Evolutionary conservation across 441 rosid species (phyloP).

Genomic region (Codiaeum variegatum): DNA sequence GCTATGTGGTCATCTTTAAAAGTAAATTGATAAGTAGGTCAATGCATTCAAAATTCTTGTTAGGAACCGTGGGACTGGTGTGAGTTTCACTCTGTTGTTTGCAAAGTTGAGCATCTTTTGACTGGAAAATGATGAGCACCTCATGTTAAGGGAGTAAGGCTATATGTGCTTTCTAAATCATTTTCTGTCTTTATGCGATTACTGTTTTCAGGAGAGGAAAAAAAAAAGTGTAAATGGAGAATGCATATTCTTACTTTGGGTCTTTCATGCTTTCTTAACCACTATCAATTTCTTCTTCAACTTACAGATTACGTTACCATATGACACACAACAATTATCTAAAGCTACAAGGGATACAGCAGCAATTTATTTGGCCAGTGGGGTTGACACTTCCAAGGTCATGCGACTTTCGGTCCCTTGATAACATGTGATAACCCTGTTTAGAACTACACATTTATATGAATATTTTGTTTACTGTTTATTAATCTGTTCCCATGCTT

Average conservation of each 20-base stretch:
- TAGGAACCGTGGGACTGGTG: neutral
- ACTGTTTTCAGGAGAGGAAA: neutral
- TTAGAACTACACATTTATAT: neutral
- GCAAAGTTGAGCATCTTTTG: neutral
- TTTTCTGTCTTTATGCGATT: neutral
- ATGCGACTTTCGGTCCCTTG: conserved; percentile 17
- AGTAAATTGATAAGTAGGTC: neutral
- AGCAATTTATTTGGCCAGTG: conserved; percentile 88
- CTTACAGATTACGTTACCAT: conserved; percentile 68
- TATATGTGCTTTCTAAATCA: neutral
- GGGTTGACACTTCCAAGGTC: conserved; percentile 77
- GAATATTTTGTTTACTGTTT: neutral
- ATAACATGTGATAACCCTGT: conserved; percentile 7
- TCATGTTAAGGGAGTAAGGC: neutral
- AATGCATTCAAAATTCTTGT: neutral
- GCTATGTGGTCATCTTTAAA: neutral
- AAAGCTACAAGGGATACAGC: conserved; percentile 83
- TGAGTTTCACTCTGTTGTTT: neutral
- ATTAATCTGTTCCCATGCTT: conserved; percentile 16
- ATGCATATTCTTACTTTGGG: neutral
- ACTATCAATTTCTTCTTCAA: neutral
- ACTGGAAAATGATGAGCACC: conserved; percentile 1
- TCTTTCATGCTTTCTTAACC: neutral
- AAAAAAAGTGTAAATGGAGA: neutral
- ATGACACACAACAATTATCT: conserved; percentile 60